phyloP scores from a whole-genome alignment of 768 basidiomycete genomes.

The Pleurotus giganteus region DNA sequence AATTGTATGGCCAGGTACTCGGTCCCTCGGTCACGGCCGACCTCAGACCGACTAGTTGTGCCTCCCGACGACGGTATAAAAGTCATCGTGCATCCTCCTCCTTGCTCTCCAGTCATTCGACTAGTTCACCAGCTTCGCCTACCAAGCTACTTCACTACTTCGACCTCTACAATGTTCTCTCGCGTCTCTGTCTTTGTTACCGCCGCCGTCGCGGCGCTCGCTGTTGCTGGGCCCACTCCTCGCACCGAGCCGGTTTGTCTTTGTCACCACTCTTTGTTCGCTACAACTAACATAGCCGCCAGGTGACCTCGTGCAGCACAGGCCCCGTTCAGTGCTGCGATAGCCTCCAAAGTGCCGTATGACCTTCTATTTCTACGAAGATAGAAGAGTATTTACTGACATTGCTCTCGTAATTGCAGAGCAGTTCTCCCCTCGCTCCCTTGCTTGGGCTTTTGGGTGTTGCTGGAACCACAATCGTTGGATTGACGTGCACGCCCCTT shows the following conservation, averaged over 20 bases:
- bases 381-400: background rate
- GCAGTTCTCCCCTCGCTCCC: background rate
- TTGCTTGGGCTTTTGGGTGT: background rate
- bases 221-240: constrained; percentile 4
- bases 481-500: background rate
- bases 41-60: no score
- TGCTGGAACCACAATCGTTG: background rate
- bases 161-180: background rate
- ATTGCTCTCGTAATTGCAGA: background rate
- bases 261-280: background rate
- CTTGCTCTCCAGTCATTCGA: no score
- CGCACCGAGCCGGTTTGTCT: background rate
- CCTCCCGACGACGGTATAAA: no score
- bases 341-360: background rate
- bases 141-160: no score
- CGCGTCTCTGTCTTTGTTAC: constrained; percentile 7
- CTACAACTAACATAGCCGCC: background rate
- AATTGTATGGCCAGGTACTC: no score
- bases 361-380: background rate
- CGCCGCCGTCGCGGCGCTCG: constrained; percentile 12
- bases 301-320: background rate
- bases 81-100: no score
- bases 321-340: background rate
- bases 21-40: no score
- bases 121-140: no score